A percentile compares a stretch with the other conserved stretches of the same genome.
Evolutionary conservation across 768 basidiomycete genomes (phyloP).

Genomic region (Porpolomopsis calyptriformis): DNA sequence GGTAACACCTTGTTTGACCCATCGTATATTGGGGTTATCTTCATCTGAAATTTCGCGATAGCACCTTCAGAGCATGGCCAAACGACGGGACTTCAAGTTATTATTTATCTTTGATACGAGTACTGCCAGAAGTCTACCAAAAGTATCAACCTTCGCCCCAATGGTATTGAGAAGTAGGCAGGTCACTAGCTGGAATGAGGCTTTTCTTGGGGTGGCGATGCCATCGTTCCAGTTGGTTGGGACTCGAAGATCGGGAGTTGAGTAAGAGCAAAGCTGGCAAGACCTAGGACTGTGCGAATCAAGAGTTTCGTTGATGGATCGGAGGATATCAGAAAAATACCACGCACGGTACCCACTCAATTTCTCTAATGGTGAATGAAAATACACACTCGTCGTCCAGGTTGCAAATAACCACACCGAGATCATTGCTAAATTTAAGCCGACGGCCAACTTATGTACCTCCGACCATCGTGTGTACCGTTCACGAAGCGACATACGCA

Average conservation of each 20-base stretch:
- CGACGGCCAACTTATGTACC: conserved; percentile 39
- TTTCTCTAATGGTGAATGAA: conserved; percentile 86
- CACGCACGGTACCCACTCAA: conserved; percentile 71
- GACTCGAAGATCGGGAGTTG: conserved; percentile 3
- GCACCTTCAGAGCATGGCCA: no score
- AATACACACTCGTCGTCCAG: conserved; percentile 79
- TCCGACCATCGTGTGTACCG: conserved; percentile 26
- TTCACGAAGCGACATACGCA: conserved; percentile 42
- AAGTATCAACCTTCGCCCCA: no score
- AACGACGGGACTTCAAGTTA: no score
- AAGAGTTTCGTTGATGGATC: conserved; percentile 6
- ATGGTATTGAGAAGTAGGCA: no score
- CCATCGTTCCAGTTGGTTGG: conserved; percentile 1
- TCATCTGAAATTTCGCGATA: no score
- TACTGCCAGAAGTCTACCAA: no score
- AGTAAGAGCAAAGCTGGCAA: conserved; percentile 20
- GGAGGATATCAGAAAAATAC: conserved; percentile 4
- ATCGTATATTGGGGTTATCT: no score
- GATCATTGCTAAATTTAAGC: conserved; percentile 37
- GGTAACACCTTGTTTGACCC: no score
- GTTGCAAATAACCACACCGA: conserved; percentile 63
- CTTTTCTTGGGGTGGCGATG: neutral
- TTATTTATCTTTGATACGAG: no score
- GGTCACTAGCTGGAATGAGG: neutral
- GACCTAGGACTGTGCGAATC: conserved; percentile 18